Conservation (phyloP, 108 stramenopile species). For the Stephanodiscus triporus region DNA sequence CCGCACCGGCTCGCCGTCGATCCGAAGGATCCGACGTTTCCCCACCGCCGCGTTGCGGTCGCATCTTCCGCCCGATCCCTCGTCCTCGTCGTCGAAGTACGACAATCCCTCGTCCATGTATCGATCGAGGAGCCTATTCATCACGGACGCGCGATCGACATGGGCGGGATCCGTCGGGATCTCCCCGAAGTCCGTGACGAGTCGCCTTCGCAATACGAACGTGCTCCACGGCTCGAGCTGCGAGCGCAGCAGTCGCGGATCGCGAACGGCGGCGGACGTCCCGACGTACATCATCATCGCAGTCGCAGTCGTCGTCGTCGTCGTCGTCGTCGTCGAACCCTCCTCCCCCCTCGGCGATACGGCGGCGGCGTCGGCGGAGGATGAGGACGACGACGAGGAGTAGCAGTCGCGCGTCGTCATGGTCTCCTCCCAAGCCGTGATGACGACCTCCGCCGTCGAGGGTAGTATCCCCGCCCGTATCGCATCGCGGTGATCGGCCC, state of each 20-base stretch:
- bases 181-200: conserved; percentile 43
- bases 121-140: conserved; percentile 24
- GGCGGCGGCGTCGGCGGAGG: not conserved
- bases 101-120: conserved; percentile 31
- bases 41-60: conserved; percentile 21
- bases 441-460: conserved; percentile 8
- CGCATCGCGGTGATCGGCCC: conserved; percentile 21
- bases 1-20: conserved; percentile 36
- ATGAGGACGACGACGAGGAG: too few species aligned
- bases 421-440: conserved; percentile 35
- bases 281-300: not conserved
- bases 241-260: conserved; percentile 37
- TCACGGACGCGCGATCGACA: conserved; percentile 31
- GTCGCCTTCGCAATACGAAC: conserved; percentile 24
- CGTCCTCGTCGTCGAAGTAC: not conserved
- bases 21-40: conserved; percentile 2
- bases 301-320: not conserved
- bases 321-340: not conserved
- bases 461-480: conserved; percentile 4
- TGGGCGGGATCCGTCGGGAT: conserved; percentile 13
- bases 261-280: conserved; percentile 30
- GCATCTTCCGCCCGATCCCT: not conserved
- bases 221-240: conserved; percentile 50
- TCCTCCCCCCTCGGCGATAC: not conserved
- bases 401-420: not conserved